Evolutionary conservation across 2,329 filamentous ascomycete species (phyloP).

Genomic region (Kalmusia sp.): DNA sequence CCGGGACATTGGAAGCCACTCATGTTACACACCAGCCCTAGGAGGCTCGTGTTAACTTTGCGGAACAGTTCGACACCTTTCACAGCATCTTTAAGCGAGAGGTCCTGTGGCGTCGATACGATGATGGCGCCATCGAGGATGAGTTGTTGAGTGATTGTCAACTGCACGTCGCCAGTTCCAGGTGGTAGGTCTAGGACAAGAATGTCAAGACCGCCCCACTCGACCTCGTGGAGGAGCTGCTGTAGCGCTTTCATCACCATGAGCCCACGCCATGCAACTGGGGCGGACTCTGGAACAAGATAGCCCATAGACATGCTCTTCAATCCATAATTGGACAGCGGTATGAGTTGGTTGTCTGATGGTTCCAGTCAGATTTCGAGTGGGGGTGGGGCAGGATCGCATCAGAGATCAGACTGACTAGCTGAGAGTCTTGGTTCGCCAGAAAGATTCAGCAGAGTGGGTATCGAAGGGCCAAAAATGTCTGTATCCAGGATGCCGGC

Average conservation of each 20-base stretch:
- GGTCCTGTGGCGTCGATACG: constrained; percentile 90
- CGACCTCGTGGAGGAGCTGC: constrained; percentile 92
- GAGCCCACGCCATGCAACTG: constrained; percentile 92
- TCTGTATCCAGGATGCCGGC: constrained; percentile 93
- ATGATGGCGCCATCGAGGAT: constrained; percentile 86
- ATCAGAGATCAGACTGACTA: constrained; percentile 59
- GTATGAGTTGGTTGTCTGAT: constrained; percentile 79
- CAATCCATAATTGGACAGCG: constrained; percentile 91
- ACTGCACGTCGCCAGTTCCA: constrained; percentile 92
- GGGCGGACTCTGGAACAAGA: constrained; percentile 77
- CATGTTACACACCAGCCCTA: constrained; percentile 75
- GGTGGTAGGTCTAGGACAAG: constrained; percentile 91
- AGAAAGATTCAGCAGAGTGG: constrained; percentile 83
- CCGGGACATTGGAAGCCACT: constrained; percentile 46
- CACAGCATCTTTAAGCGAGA: constrained; percentile 89
- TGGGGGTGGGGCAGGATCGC: background rate
- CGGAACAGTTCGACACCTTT: constrained; percentile 94
- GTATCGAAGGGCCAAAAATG: constrained; percentile 95
- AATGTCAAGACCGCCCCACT: constrained; percentile 89
- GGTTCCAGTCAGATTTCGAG: constrained; percentile 10
- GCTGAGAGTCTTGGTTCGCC: constrained; percentile 78
- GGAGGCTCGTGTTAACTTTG: constrained; percentile 77
- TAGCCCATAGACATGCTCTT: constrained; percentile 99
- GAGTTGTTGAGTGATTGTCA: constrained; percentile 96
- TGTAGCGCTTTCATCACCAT: constrained; percentile 99